phyloP scores from a whole-genome alignment of 768 basidiomycete species.

The Mrakia gelida region DNA sequence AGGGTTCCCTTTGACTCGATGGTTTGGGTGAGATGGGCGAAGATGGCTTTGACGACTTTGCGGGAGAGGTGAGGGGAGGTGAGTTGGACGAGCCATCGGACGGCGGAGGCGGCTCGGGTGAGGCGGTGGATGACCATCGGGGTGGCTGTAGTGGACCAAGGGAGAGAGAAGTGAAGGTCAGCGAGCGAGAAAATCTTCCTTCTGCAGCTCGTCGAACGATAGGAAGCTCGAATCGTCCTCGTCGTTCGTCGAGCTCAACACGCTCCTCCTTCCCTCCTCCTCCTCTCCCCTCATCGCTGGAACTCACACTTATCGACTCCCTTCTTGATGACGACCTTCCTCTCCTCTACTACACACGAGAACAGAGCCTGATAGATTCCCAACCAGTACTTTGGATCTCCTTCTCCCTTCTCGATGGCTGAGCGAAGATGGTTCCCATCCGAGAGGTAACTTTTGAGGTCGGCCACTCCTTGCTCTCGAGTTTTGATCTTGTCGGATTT shows the following conservation, averaged over 20 bases:
- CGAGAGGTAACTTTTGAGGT: conserved; percentile 16
- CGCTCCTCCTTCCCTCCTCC: not conserved
- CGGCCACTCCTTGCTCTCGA: conserved; percentile 16
- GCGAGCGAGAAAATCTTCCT: not conserved
- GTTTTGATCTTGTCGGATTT: conserved; percentile 30
- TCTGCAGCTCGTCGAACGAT: too few species aligned
- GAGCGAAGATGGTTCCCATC: not conserved
- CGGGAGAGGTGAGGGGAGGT: conserved; percentile 57
- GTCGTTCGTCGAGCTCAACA: conserved; percentile 7
- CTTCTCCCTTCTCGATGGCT: conserved; percentile 17
- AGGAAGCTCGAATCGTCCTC: too few species aligned
- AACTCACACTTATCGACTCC: conserved; percentile 33
- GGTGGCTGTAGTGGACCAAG: conserved; percentile 45
- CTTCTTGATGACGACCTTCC: conserved; percentile 49
- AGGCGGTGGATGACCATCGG: conserved; percentile 59
- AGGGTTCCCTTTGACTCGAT: conserved; percentile 57
- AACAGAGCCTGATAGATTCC: conserved; percentile 71
- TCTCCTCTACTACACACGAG: conserved; percentile 61
- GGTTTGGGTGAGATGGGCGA: conserved; percentile 61
- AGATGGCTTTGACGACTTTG: conserved; percentile 55
- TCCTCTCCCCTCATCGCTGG: too few species aligned
- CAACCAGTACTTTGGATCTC: conserved; percentile 52
- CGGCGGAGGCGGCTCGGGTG: conserved; percentile 58
- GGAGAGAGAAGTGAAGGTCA: not conserved
- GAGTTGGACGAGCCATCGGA: conserved; percentile 70